phyloP scores from a whole-genome alignment of 495 filamentous ascomycete species.

The Podospora tetraspora region DNA sequence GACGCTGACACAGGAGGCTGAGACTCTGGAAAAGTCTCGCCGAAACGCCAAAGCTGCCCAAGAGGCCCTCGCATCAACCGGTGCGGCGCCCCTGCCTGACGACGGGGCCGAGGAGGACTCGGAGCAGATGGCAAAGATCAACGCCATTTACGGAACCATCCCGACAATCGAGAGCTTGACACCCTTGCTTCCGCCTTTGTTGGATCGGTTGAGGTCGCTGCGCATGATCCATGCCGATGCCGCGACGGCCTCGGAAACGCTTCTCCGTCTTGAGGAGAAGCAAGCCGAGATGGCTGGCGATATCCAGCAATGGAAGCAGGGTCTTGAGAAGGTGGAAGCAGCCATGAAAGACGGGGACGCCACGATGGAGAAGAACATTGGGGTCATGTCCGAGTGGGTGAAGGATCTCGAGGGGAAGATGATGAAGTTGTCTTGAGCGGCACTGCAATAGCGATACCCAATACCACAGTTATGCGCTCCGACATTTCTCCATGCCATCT shows the following conservation, averaged over 20 bases:
- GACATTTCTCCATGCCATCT: neutral
- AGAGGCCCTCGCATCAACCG: slow-evolving; percentile 49
- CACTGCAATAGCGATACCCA: slow-evolving; percentile 28
- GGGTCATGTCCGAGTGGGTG: slow-evolving; percentile 81
- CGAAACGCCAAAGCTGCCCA: slow-evolving; percentile 64
- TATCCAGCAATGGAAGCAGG: slow-evolving; percentile 80
- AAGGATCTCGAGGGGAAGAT: slow-evolving; percentile 77
- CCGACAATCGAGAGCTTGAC: slow-evolving; percentile 83
- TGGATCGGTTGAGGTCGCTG: slow-evolving; percentile 80
- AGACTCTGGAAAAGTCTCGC: slow-evolving; percentile 66
- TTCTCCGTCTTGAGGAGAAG: slow-evolving; percentile 68
- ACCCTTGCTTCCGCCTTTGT: slow-evolving; percentile 75
- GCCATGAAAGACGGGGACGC: slow-evolving; percentile 63
- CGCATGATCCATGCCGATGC: slow-evolving; percentile 82
- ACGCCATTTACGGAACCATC: slow-evolving; percentile 84
- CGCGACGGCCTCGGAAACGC: slow-evolving; percentile 71
- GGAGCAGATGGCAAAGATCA: slow-evolving; percentile 78
- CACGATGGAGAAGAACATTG: slow-evolving; percentile 70
- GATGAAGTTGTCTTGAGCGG: slow-evolving; percentile 44
- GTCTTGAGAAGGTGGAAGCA: slow-evolving; percentile 70
- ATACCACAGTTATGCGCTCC: neutral
- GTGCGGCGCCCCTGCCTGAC: slow-evolving; percentile 35
- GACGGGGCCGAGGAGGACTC: slow-evolving; percentile 38
- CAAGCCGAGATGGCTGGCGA: slow-evolving; percentile 81
- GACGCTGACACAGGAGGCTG: slow-evolving; percentile 71